A percentile compares a stretch with the other conserved stretches of the same genome.
Conservation (phyloP, 2,329 filamentous ascomycete genomes). For the Cladosporium cucumerinum region DNA sequence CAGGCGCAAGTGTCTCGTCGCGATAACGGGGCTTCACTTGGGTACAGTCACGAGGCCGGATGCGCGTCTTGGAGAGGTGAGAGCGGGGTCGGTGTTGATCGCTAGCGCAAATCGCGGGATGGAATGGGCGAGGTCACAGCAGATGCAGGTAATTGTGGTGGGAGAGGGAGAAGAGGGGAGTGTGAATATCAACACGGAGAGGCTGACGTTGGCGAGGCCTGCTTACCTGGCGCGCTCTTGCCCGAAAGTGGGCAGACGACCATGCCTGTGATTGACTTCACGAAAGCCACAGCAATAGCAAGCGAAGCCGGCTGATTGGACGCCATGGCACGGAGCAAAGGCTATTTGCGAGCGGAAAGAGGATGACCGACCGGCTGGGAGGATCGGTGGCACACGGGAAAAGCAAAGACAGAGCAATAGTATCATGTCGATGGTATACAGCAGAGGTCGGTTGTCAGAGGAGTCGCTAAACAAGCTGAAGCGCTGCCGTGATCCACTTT, state of each 20-base stretch:
- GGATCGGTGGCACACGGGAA: background rate
- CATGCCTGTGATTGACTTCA: slow-evolving; percentile 9
- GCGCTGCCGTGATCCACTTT: slow-evolving; percentile 15
- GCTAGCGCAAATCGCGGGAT: background rate
- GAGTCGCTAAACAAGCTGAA: background rate
- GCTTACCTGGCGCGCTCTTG: slow-evolving; percentile 7
- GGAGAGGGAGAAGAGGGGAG: background rate
- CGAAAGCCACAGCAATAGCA: background rate
- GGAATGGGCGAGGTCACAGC: slow-evolving; percentile 1
- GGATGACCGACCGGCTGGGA: background rate
- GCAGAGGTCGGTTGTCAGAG: background rate
- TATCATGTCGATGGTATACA: background rate
- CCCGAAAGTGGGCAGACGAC: slow-evolving; percentile 3
- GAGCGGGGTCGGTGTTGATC: slow-evolving; percentile 12
- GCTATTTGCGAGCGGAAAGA: background rate
- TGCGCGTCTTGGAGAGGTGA: background rate
- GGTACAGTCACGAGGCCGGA: background rate
- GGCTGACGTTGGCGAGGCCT: slow-evolving; percentile 2
- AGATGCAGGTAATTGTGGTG: background rate
- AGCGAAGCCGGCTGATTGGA: slow-evolving; percentile 11
- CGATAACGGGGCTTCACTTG: background rate
- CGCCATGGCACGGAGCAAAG: background rate
- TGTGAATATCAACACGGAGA: background rate
- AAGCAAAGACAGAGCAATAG: background rate
- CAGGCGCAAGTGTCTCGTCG: background rate